A percentile compares a stretch with the other conserved stretches of the same genome.
These are phyloP conservation scores for Sutorius australiensis DNA, from an alignment of 768 basidiomycete genomes.

Conservation along the genomic window DNA sequence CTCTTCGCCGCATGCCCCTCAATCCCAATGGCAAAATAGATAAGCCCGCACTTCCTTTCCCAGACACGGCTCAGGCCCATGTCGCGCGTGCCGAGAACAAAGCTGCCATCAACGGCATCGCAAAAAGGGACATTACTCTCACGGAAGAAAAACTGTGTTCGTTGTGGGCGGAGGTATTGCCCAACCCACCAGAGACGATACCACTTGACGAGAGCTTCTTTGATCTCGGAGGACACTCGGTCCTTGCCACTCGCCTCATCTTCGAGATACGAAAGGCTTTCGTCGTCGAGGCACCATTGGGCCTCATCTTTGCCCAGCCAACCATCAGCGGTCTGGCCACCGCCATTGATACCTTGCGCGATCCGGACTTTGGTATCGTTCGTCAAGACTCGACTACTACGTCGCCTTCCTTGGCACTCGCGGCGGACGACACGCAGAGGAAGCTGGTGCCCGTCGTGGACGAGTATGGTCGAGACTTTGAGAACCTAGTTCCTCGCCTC, in stretches of 20 bases:
- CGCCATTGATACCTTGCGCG: conserved; percentile 70
- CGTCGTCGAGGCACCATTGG: conserved; percentile 85
- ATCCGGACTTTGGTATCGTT: conserved; percentile 76
- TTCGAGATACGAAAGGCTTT: conserved; percentile 95
- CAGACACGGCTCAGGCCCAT: conserved; percentile 76
- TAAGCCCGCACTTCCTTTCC: conserved; percentile 97
- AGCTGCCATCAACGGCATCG: conserved; percentile 22
- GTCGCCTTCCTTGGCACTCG: conserved; percentile 14
- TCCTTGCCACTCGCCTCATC: conserved; percentile 93
- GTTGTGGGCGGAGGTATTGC: conserved; percentile 84
- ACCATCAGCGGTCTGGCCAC: conserved; percentile 75
- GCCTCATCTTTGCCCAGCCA: conserved; percentile 87
- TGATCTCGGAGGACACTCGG: conserved; percentile 97
- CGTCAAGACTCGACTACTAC: conserved; percentile 27
- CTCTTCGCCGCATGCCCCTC: conserved; percentile 90
- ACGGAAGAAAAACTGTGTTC: conserved; percentile 78
- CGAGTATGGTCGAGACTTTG: conserved; percentile 80
- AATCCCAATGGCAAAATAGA: conserved; percentile 99
- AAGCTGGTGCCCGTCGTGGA: conserved; percentile 33
- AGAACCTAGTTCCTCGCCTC: conserved; percentile 55
- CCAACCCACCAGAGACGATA: conserved; percentile 71
- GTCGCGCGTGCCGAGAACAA: conserved; percentile 42
- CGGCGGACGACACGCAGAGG: conserved; percentile 11
- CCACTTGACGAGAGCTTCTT: conserved; percentile 95
- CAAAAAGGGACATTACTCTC: conserved; percentile 45